These are phyloP conservation scores for Kurtzmaniella quercitrusa DNA, from an alignment of 1,139 yeast genomes.

Conservation along the genomic window DNA sequence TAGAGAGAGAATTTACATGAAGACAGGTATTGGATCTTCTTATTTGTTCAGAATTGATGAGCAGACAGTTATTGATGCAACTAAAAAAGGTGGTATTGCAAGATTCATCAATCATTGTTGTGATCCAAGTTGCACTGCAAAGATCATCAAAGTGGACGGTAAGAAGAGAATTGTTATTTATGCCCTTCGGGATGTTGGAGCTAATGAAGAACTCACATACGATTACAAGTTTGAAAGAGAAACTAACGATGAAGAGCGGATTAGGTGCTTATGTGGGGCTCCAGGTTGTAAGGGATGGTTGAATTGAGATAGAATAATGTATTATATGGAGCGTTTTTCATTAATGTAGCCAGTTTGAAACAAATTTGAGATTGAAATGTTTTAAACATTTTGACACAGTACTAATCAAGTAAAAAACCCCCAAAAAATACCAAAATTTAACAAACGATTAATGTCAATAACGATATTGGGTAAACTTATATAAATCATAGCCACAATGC, in stretches of 20 bases:
- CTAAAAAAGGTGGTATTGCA: constrained; percentile 95
- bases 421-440: too few relatives aligned
- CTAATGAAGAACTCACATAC: constrained; percentile 90
- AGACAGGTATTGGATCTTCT: constrained; percentile 94
- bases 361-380: background rate
- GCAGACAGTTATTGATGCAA: constrained; percentile 93
- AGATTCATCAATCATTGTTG: constrained; percentile 96
- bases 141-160: constrained; percentile 92
- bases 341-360: background rate
- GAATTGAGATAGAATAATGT: constrained; percentile 38
- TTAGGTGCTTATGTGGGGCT: constrained; percentile 92
- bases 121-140: constrained; percentile 96
- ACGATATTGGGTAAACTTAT: too few relatives aligned
- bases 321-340: background rate
- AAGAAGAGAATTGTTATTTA: constrained; percentile 91
- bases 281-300: constrained; percentile 90
- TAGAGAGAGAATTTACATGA: constrained; percentile 79
- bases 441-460: too few relatives aligned
- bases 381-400: too few relatives aligned
- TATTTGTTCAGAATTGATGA: constrained; percentile 91
- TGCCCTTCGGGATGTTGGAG: constrained; percentile 83
- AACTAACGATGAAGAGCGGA: constrained; percentile 82
- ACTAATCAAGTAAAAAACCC: too few relatives aligned
- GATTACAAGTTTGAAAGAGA: constrained; percentile 95
- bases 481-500: too few relatives aligned